phyloP scores from a whole-genome alignment of 2,329 filamentous ascomycete species.

The Alternaria longipes region DNA sequence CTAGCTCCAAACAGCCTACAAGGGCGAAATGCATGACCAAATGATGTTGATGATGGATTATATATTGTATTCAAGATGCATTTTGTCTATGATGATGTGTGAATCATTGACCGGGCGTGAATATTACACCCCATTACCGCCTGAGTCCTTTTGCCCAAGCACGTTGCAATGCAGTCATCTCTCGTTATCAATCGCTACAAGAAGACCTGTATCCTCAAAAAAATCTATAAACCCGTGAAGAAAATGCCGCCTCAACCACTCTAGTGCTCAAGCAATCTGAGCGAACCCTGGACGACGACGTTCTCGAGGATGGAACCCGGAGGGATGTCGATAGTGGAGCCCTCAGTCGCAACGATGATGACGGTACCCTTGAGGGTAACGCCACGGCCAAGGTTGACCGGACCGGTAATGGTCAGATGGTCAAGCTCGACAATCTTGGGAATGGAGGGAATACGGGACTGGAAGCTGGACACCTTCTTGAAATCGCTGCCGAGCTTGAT shows the following conservation, averaged over 20 bases:
- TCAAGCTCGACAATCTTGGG: constrained; percentile 91
- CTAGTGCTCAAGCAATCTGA: constrained; percentile 76
- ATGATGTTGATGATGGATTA: constrained; percentile 12
- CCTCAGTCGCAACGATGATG: constrained; percentile 98
- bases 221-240: constrained; percentile 33
- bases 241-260: constrained; percentile 18
- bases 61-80: constrained; percentile 22
- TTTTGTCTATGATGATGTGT: constrained; percentile 41
- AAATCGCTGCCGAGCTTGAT: constrained; percentile 99
- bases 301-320: constrained; percentile 98
- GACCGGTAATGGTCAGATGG: constrained; percentile 96
- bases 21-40: background rate
- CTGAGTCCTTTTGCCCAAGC: constrained; percentile 30
- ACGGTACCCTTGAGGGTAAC: constrained; percentile 98
- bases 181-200: constrained; percentile 29
- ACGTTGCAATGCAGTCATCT: constrained; percentile 35
- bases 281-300: constrained; percentile 96
- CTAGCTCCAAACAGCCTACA: background rate
- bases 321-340: constrained; percentile 96
- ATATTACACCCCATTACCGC: constrained; percentile 25
- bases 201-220: constrained; percentile 34
- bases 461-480: constrained; percentile 99
- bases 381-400: constrained; percentile 94
- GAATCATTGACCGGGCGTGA: constrained; percentile 25
- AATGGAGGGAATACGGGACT: constrained; percentile 85